Evolutionary conservation across 768 basidiomycete species (phyloP).

Genomic region (Candolleomyces aberdarensis): DNA sequence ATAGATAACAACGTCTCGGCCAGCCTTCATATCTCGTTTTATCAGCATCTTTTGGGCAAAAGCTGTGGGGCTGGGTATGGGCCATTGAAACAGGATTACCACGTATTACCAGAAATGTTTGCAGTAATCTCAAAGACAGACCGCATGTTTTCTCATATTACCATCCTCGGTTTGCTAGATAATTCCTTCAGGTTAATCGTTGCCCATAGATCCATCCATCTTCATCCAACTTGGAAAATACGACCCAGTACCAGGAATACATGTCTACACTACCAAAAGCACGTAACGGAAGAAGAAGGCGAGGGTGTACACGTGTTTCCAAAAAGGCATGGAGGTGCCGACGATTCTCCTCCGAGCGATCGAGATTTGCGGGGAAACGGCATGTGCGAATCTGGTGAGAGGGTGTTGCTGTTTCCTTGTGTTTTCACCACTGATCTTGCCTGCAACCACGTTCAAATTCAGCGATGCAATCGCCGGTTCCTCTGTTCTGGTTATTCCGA

Average conservation of each 20-base stretch:
- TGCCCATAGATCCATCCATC: neutral
- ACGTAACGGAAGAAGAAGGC: conserved; percentile 2
- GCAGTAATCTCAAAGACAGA: too few species aligned
- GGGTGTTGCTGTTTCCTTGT: conserved; percentile 1
- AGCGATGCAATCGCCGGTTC: conserved; percentile 5
- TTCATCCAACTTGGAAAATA: neutral
- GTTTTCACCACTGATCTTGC: conserved; percentile 5
- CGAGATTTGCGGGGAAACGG: conserved; percentile 12
- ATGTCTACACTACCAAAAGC: neutral
- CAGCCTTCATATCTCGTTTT: too few species aligned
- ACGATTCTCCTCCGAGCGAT: conserved; percentile 8
- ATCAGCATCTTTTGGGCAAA: too few species aligned
- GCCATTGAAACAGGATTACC: too few species aligned
- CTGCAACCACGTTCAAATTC: conserved; percentile 3
- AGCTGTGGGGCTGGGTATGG: too few species aligned
- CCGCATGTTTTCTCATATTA: too few species aligned
- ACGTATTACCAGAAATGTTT: too few species aligned
- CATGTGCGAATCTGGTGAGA: neutral
- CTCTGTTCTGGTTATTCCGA: conserved; percentile 9
- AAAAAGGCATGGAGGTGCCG: conserved; percentile 2
- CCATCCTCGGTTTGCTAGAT: neutral
- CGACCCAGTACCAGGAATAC: conserved; percentile 1
- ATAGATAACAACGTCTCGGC: too few species aligned
- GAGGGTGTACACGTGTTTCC: conserved; percentile 8
- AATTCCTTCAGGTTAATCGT: neutral